A percentile compares a stretch with the other conserved stretches of the same genome.
These are phyloP conservation scores for Populus ilicifolia DNA, from an alignment of 345 rosid species.

Conservation along the genomic window DNA sequence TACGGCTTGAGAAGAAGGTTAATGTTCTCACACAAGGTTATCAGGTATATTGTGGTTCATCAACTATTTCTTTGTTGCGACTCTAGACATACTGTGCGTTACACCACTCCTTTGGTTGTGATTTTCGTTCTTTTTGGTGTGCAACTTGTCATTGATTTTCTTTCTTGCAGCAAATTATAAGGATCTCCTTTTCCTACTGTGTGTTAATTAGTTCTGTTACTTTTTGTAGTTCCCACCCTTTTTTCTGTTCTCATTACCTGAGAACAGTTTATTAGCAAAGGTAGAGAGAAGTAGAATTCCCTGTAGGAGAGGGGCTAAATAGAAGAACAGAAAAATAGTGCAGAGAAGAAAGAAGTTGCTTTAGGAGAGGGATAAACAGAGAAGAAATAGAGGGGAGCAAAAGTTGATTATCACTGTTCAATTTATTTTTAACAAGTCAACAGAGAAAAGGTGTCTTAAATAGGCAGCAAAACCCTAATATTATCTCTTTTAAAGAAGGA, in stretches of 20 bases:
- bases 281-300: too few species aligned
- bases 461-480: too few species aligned
- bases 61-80: neutral
- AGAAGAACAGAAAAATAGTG: too few species aligned
- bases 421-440: too few species aligned
- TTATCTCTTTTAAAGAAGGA: too few species aligned
- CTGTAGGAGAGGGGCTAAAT: too few species aligned
- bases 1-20: conserved; percentile 69
- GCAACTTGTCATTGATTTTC: neutral
- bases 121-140: neutral
- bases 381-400: too few species aligned
- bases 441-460: too few species aligned
- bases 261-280: too few species aligned
- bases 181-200: neutral
- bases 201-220: neutral
- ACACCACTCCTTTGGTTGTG: neutral
- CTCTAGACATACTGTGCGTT: neutral
- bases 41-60: conserved; percentile 51
- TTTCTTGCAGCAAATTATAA: neutral
- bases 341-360: too few species aligned
- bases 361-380: too few species aligned
- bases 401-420: too few species aligned
- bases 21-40: conserved; percentile 87
- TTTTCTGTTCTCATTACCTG: neutral
- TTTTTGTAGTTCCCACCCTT: neutral